Percentiles rank a stretch among this genome's conserved stretches.
phyloP scores from a whole-genome alignment of 2,329 filamentous ascomycete species.

The Harringtonia aguacate region DNA sequence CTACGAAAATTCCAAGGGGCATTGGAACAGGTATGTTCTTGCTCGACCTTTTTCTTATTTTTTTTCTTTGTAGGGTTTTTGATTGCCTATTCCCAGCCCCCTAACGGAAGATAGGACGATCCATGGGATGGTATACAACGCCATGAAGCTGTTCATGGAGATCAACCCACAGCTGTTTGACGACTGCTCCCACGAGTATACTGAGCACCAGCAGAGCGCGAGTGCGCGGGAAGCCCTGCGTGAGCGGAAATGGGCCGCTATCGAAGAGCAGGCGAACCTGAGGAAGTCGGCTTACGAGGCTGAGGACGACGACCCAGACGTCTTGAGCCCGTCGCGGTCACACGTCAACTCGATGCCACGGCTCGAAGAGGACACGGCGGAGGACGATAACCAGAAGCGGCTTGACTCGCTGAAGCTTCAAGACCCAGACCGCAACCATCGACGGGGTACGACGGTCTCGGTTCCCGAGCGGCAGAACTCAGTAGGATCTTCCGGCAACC shows the following conservation, averaged over 20 bases:
- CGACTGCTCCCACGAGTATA: constrained; percentile 97
- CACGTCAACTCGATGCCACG: constrained; percentile 34
- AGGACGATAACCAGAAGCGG: constrained; percentile 77
- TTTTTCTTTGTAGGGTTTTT: background rate
- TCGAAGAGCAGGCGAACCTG: constrained; percentile 69
- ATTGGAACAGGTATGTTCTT: constrained; percentile 76
- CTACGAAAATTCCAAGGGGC: constrained; percentile 97
- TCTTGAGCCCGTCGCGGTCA: constrained; percentile 21
- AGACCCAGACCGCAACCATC: constrained; percentile 57
- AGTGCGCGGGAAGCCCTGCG: constrained; percentile 73
- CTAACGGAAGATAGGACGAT: constrained; percentile 66
- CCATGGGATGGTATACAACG: constrained; percentile 99
- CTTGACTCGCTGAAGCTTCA: constrained; percentile 85
- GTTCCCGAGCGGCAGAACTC: constrained; percentile 47
- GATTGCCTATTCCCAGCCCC: too few relatives aligned
- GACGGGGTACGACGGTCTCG: constrained; percentile 26
- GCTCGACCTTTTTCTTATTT: constrained; percentile 21
- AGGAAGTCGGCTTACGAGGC: constrained; percentile 36
- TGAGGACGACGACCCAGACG: constrained; percentile 21
- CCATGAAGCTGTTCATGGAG: constrained; percentile 99
- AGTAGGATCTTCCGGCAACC: constrained; percentile 41
- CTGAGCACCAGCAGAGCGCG: constrained; percentile 87
- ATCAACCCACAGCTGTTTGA: constrained; percentile 98
- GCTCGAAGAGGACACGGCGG: constrained; percentile 70
- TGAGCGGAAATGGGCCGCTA: constrained; percentile 79